Evolutionary conservation across 495 filamentous ascomycete genomes (phyloP), one percentile per base, ranked within the genome.

Genomic region (Penicillium silybi): DNA sequence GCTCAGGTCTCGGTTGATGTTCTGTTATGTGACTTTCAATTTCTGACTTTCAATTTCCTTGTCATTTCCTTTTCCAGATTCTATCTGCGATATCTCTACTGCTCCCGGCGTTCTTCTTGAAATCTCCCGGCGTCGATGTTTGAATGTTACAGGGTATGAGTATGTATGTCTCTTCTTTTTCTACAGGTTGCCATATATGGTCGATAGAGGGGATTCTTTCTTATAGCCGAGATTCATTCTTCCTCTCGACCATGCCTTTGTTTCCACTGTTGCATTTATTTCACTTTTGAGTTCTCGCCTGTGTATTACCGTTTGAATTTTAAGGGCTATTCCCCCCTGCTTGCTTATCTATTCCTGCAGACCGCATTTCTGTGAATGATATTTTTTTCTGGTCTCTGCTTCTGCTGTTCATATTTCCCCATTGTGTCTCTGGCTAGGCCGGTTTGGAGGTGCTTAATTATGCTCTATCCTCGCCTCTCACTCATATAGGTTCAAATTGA

Each of bases 61-160:
- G 18, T 49, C 34, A 17, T 48, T 20, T 20, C 19, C 45, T 11
- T 40, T 19, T 27, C 17, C 26, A 19, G 34, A 39, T 40, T 38
- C n/a, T 27, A 10, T 48, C 22, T 48, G 56, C 61, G 49, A 58
- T 50, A 22, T 63, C 62, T 46, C 41, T 61, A 22, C 42, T 46
- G 49, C 43, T 50, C 25, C 20, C 15, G 57, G 57, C 52, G 57
- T 60, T 56, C 32, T 44, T 27, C 9, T 23, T 43, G 10, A 13
- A 18, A 23, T 42, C 41, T 27, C 42, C 38, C 20, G 54, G 60
- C 51, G 54, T 63, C 56, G 25, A 48, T 41, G 20, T 20, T 47
- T 48, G 54, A 32, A 32, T 50, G 44, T 29, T 62, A 57, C 55
- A 59, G 39, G 56, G 49, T 58, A 65, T 52, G 56, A 65, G 44